Evolutionary conservation across 129 eudicot genomes (phyloP).

Genomic region (Lonicera japonica): DNA sequence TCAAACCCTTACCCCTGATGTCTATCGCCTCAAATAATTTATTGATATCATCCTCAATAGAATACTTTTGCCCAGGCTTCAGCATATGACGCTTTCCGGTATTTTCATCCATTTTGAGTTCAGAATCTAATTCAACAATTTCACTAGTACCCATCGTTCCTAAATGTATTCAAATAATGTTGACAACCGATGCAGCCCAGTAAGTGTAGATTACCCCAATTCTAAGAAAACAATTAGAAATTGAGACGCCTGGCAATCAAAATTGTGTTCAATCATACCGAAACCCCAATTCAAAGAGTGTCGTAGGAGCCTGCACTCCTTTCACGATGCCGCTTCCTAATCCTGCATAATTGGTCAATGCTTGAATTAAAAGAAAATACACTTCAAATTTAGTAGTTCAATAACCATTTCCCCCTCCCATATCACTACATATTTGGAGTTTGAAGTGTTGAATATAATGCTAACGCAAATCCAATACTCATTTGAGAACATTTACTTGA

Average conservation of each 20-base stretch:
- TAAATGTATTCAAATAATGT: not conserved
- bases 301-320: not conserved
- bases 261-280: conserved; percentile 7
- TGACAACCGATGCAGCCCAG: not conserved
- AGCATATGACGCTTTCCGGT: conserved; percentile 15
- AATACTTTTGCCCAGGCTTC: conserved; percentile 28
- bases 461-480: not conserved
- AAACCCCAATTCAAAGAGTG: not conserved
- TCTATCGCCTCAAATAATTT: conserved; percentile 66
- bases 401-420: not conserved
- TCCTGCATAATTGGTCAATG: conserved; percentile 1
- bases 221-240: conserved; percentile 13
- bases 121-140: conserved; percentile 42
- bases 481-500: not conserved
- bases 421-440: not conserved
- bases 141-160: conserved; percentile 45
- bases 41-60: conserved; percentile 74
- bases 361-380: not conserved
- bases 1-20: conserved; percentile 36
- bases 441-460: not conserved
- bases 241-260: conserved; percentile 2
- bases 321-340: conserved; percentile 2
- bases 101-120: conserved; percentile 11
- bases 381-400: not conserved
- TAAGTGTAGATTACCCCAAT: conserved; percentile 19